A percentile compares a stretch with the other conserved stretches of the same genome.
These are phyloP conservation scores for Colletotrichum graminicola DNA, from an alignment of 2,329 filamentous ascomycete species.

Conservation along the genomic window DNA sequence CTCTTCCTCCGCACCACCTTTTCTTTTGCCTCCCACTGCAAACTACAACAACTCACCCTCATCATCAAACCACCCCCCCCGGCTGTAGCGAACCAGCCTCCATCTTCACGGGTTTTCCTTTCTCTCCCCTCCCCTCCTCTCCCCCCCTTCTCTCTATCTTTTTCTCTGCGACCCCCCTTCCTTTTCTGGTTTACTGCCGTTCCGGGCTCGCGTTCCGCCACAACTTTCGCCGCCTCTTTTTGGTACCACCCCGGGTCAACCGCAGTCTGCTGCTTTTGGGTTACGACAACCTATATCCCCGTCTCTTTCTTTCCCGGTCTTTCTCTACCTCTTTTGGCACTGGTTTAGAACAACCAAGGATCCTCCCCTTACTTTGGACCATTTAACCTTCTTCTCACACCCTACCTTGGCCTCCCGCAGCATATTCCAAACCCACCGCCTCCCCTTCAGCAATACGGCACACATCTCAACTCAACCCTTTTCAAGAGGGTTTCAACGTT, in stretches of 20 bases:
- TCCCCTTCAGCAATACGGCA: neutral
- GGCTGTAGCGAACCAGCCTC: neutral
- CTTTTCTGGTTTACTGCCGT: neutral
- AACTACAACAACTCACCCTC: neutral
- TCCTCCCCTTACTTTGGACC: neutral
- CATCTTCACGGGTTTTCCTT: neutral
- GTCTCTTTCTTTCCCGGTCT: neutral
- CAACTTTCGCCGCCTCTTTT: neutral
- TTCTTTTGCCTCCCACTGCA: conserved; percentile 1
- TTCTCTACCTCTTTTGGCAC: neutral
- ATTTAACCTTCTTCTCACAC: neutral
- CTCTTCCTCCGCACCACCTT: neutral
- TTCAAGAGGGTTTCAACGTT: neutral
- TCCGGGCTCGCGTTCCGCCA: neutral
- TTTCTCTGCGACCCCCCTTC: neutral
- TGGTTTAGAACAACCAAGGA: neutral
- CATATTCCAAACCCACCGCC: neutral
- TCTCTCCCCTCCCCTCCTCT: neutral
- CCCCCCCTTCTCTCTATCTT: no score
- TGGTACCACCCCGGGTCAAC: neutral
- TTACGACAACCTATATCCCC: neutral
- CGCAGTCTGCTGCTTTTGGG: conserved; percentile 4
- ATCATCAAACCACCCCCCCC: neutral
- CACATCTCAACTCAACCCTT: neutral
- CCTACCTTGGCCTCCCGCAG: neutral